These are phyloP conservation scores for Pythium chondricola DNA, from an alignment of 352 stramenopile genomes.

Conservation along the genomic window DNA sequence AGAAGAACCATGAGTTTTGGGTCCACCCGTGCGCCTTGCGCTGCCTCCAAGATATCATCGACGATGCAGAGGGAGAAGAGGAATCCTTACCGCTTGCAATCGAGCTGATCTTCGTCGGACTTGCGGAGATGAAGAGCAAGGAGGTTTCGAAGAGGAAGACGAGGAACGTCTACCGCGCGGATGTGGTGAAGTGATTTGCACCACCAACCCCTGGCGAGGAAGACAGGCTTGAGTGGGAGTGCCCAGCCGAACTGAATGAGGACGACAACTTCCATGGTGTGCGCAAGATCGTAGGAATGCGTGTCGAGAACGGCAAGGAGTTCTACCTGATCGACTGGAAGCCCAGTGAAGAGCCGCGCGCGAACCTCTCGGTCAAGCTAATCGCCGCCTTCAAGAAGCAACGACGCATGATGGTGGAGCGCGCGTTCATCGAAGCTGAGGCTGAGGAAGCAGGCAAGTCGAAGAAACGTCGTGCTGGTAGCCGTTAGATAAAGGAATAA, in stretches of 20 bases:
- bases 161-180: slow-evolving; percentile 2
- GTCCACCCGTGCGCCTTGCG: background rate
- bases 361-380: background rate
- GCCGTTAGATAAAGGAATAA: background rate
- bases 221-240: background rate
- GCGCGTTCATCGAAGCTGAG: background rate
- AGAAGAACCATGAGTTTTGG: background rate
- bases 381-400: slow-evolving; percentile 1
- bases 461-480: background rate
- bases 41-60: slow-evolving; percentile 5
- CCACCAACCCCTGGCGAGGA: background rate
- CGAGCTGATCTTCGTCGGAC: slow-evolving; percentile 1
- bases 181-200: background rate
- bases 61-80: background rate
- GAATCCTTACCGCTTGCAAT: slow-evolving; percentile 3
- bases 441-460: background rate
- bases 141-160: background rate
- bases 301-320: background rate
- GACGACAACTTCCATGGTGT: background rate
- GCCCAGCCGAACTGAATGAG: background rate
- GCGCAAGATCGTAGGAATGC: background rate
- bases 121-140: background rate
- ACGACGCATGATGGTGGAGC: background rate
- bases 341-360: background rate
- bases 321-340: background rate